Base-by-base conservation (phyloP, 768 basidiomycete genomes). In the Infundibulicybe gibba region DNA sequence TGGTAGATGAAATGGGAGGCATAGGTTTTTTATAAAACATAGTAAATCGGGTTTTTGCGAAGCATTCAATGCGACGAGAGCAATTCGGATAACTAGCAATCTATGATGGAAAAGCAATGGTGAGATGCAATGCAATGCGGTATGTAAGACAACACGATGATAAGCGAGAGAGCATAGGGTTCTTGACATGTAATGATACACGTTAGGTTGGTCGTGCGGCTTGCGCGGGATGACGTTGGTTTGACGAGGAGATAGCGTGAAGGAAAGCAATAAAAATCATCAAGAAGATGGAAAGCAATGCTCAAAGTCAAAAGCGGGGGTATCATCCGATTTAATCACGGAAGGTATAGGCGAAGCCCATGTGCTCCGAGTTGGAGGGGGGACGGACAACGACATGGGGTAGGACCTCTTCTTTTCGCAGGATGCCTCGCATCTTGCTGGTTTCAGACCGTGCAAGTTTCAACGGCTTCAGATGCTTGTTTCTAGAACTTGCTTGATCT, bases 381-480 rank as follows among this genome's bases (percentile, higher is more conserved):
- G 82, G 81, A 15, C 82, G 71, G 44, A 85, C 71, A 45, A 83
- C 71, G 21, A 85, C 80, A 34, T 76, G 71, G 30, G 84, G 83
- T 25, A 85, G 63, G 43, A 72, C 67, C 66, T 83, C 82, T 33
- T 62, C 64, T 61, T 74, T 74, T 56, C 80, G 69, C 52, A 84
- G 71, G 46, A 72, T 55, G 40, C 76, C 82, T 45, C 83, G 79
- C 60, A 77, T 62, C 63, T 80, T 84, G 59, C 69, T 73, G 31
- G 85, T 85, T 51, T 86, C 83, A 32, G 77, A 81, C 52, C 83
- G 70, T 40, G 67, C 68, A 49, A 88, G 78, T 52, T 69, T 76
- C 54, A 86, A 64, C 50, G 80, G 74, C 71, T 76, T 83, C 64
- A 83, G 54, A 54, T 73, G 70, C 61, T 72, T 76, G 62, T 63